Evolutionary conservation across 805 yeast species (phyloP), one percentile per base, ranked within the genome.

Genomic region (Ogataea salicorniae): DNA sequence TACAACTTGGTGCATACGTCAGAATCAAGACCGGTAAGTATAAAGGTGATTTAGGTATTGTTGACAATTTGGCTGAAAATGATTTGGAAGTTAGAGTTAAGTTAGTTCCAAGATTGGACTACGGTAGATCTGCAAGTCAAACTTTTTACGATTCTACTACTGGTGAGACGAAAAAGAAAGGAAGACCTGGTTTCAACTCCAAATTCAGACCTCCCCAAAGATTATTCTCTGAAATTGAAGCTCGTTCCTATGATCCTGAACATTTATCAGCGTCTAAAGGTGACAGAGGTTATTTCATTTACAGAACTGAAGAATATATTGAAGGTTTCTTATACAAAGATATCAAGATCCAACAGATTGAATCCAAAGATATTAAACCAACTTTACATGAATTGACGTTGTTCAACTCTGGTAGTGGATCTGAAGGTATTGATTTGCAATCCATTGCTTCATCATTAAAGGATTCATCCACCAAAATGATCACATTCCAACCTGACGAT

Each of bases 41-140:
- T 66, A 87, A 87, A 60, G 92, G 92, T 44, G 99, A 94, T 66
- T 74, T 94, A 54, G 99, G 97, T 20, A 79, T 89, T 42, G 96
- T 94, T 43, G 96, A 90, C 58, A 90, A 91, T 62, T 76, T 94
- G 53, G 86, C 95, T 50, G 98, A 94, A 61, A 92, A 88, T 62
- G 98, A 97, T 45, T 76, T 94, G 57, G 98, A 92, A 64, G 98
- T 89, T n/a, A 79, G 95, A 59, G 81, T 95, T 57, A 88, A 88
- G 62, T 73, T 94, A 54, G 95, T 94, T 34, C 99, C 99, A 35
- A 81, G 99, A 60, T 69, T 94, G 50, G 97, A 92, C 64, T 92
- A 94, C 66, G 96, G 96, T 48, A 80, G 83, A 55, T 72, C 76
- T 40, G 75, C 60, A 9, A 49, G 55, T 23, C 65, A 59, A 40